Base-by-base conservation (phyloP, 108 stramenopile genomes). In the Ochromonas danica region DNA sequence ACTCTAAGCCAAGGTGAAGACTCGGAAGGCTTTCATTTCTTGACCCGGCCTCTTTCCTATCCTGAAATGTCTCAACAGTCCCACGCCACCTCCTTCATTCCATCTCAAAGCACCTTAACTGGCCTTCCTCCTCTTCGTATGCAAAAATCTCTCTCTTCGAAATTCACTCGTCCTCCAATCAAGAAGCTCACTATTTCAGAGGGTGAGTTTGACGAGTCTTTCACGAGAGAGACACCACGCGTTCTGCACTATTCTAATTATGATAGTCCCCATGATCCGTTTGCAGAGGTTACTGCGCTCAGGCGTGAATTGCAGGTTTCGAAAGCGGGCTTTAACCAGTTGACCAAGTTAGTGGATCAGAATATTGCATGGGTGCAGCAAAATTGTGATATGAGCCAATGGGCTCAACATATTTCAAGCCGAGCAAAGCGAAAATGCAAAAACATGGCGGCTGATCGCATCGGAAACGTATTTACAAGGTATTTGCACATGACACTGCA, bases 281-380 rank as follows among this genome's bases (percentile, higher is more conserved):
- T 51, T 14, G 67, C 67, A 70, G 45, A 51, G 6, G 38, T 75
- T 22, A 6, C 6, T 6, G 36, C 43, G 28, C 31, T 75, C 14
- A 38, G 40, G 14, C 72, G 25, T 27, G 72, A 75, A 41, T 41
- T 75, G 72, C 36, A 60, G 28, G 17, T 36, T 6, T 38, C 72
- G 40, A 6, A 75, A 36, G 31, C 6, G 31, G 72, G 72, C 14
- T 27, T 75, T 6, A 27, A 45, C 3, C 31, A 75, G 43, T 22
- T 75, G 17, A 60, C 6, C 31, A 60, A 75, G 28, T 10, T 27
- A 6, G 51, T 75, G 72, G 72, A 45, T 36, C 14, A 6, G 27
- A 75, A 75, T 41, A 75, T 75, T 10, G 51, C 43, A 27, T 75
- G 72, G 72, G 72, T 75, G 36, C 72, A 75, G 28, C 6, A 45